Conservation (phyloP, 345 rosid species). For the Gossypium anomalum region DNA sequence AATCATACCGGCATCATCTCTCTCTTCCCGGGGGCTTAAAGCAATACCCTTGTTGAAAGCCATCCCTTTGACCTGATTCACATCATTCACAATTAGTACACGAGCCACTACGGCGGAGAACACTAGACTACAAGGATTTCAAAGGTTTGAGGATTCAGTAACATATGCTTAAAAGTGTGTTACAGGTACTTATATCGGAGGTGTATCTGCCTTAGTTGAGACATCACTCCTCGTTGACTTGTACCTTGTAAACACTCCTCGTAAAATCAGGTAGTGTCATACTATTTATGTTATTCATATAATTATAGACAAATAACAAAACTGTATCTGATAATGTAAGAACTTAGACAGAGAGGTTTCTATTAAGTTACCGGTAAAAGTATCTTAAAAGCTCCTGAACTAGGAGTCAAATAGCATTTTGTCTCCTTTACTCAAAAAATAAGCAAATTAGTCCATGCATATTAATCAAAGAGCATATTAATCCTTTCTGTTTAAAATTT, state of each 20-base stretch:
- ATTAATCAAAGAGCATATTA: too few relatives aligned
- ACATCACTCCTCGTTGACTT: not conserved
- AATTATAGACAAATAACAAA: not conserved
- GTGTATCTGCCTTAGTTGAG: too few relatives aligned
- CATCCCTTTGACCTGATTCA: slow-evolving; percentile 87
- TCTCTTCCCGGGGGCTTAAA: slow-evolving; percentile 55
- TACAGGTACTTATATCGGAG: too few relatives aligned
- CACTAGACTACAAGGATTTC: not conserved
- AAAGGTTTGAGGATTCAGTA: not conserved
- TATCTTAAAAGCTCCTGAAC: too few relatives aligned
- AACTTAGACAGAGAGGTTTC: not conserved
- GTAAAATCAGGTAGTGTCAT: not conserved
- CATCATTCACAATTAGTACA: slow-evolving; percentile 8
- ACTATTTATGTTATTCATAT: not conserved
- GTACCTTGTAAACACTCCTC: too few relatives aligned
- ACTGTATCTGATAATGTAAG: not conserved
- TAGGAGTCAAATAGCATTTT: too few relatives aligned
- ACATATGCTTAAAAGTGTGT: too few relatives aligned
- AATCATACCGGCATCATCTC: slow-evolving; percentile 67
- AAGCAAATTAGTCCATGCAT: too few relatives aligned
- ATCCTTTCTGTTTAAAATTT: too few relatives aligned
- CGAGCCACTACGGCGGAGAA: not conserved
- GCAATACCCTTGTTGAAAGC: slow-evolving; percentile 72
- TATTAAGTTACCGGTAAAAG: not conserved
- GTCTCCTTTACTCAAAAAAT: too few relatives aligned